Percentiles rank a stretch among this genome's conserved stretches.
Conservation (phyloP, 768 basidiomycete species). For the Auricularia sp. region DNA sequence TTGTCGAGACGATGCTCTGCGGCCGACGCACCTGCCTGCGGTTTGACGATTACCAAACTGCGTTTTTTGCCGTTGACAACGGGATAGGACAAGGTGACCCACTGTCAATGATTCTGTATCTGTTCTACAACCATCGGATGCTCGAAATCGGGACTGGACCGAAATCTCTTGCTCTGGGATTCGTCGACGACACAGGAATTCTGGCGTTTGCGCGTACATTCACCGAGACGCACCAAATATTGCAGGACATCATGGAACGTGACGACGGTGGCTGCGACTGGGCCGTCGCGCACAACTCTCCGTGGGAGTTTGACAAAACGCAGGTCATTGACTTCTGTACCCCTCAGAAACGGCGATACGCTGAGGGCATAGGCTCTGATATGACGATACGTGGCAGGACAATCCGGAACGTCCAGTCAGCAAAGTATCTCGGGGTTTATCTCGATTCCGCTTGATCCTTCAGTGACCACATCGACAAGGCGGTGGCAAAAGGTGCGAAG, state of each 20-base stretch:
- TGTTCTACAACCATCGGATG: conserved; percentile 16
- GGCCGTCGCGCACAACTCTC: not conserved
- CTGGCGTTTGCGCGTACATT: conserved; percentile 4
- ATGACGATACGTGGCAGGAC: not conserved
- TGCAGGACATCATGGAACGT: conserved; percentile 11
- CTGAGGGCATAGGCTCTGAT: too few species aligned
- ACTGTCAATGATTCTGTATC: conserved; percentile 16
- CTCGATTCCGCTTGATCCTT: not conserved
- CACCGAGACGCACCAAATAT: not conserved
- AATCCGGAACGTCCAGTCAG: not conserved
- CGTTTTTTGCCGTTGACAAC: conserved; percentile 8
- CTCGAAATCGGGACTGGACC: conserved; percentile 10
- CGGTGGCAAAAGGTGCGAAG: conserved; percentile 7
- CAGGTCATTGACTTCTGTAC: not conserved
- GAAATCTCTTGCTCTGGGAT: conserved; percentile 5
- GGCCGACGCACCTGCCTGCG: conserved; percentile 13
- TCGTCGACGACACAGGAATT: conserved; percentile 13
- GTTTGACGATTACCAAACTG: conserved; percentile 21
- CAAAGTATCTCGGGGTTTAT: not conserved
- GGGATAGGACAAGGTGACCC: conserved; percentile 21
- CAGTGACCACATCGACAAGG: not conserved
- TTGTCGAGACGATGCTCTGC: conserved; percentile 10
- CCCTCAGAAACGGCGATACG: not conserved
- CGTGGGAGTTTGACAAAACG: not conserved
- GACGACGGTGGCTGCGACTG: not conserved